These are phyloP conservation scores for Globisporangium lucens DNA, from an alignment of 352 stramenopile species.

Conservation along the genomic window DNA sequence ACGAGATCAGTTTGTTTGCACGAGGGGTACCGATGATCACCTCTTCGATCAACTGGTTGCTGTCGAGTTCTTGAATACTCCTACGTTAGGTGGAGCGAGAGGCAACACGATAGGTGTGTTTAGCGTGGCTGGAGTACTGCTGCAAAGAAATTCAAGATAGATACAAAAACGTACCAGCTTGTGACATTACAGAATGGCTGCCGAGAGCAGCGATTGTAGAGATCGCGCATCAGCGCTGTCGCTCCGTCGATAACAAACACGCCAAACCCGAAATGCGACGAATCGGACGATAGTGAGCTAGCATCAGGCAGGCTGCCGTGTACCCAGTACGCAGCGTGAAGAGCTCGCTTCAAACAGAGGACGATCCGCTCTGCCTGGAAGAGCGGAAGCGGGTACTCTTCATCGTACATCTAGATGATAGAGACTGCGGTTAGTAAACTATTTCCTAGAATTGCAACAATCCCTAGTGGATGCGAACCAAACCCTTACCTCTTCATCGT, in stretches of 20 bases:
- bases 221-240: conserved; percentile 49
- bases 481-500: conserved; percentile 60
- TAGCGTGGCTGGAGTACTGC: background rate
- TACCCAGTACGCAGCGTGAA: conserved; percentile 56
- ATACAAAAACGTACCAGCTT: conserved; percentile 50
- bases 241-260: conserved; percentile 55
- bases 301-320: conserved; percentile 29
- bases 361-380: conserved; percentile 64
- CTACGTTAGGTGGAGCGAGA: conserved; percentile 19
- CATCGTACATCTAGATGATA: conserved; percentile 54
- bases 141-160: background rate
- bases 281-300: conserved; percentile 21
- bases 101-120: background rate
- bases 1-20: conserved; percentile 59
- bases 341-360: conserved; percentile 47
- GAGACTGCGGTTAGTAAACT: background rate
- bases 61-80: conserved; percentile 57
- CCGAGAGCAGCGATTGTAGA: conserved; percentile 72
- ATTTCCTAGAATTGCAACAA: conserved; percentile 5
- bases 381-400: conserved; percentile 62
- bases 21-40: conserved; percentile 46
- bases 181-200: conserved; percentile 71
- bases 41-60: conserved; percentile 52
- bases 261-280: conserved; percentile 31
- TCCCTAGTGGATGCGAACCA: background rate